Base-by-base conservation (phyloP, 2,329 filamentous ascomycete genomes). In the Fusarium incarnatum region DNA sequence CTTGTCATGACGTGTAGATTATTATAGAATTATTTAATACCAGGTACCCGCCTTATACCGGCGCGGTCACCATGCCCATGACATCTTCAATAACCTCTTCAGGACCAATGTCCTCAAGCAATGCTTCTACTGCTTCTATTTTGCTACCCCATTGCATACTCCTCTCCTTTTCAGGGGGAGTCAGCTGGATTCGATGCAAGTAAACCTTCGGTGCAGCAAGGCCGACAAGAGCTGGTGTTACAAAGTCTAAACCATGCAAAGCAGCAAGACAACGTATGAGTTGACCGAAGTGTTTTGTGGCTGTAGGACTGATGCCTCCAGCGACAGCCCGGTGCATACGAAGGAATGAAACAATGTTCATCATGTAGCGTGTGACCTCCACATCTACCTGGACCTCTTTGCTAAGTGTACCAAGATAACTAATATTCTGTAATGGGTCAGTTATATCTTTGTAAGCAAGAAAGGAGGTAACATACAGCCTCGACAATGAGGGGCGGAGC, bases 81-180 rank as follows among this genome's bases (percentile, higher is more conserved):
- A 91, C 88, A 73, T 91, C 88, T 63, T 91, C 89, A 41, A 92
- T 84, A 5, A 92, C 85, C 44, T 89, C 86, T 70, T 91, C 88
- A 0, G 88, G 84, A 1, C 85, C 85, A 12, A 91, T 77, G 8
- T 83, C 87, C 32, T 91, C 88, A 4, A 98, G 80, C 50, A 94
- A 72, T 18, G 86, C 84, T 68, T 87, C 84, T 3, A 98, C 88
- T 6, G 92, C 92, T 30, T 86, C 84, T 0, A 91, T 72, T 56
- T 92, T 89, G 78, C 95, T 98, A 1, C 96, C 96, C 89, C 97
- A 99, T 78, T 97, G 93, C 83, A 97, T 87, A 78, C 94, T 98
- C 49, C 94, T 86, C 81, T 98, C 96, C 60, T 89, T 88, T 66
- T 89, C 86, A 2, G 93, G 86, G 2, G 82, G 80, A 0, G 91